Evolutionary conservation across 2,329 filamentous ascomycete genomes (phyloP), one percentile per base, ranked within the genome.

Genomic region (Aspergillus fijiensis): DNA sequence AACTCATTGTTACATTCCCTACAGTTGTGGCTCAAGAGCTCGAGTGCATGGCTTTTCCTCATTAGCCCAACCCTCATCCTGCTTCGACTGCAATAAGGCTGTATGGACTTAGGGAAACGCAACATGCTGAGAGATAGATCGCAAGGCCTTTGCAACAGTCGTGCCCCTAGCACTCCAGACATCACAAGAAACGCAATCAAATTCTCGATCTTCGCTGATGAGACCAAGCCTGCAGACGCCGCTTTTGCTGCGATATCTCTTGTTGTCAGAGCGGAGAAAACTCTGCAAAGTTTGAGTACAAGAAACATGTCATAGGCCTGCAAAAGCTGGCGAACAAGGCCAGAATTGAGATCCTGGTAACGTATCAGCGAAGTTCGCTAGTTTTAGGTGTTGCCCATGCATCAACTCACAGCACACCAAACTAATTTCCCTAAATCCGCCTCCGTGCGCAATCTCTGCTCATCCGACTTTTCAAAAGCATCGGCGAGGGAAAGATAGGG

Each of bases 271-370:
- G 86, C 85, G 33, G 84, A 82, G 70, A 94, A 97, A 3, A 91
- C 87, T 55, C 85, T 84, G 49, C 88, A 87, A 27, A 98, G 81
- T 60, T 87, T 87, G 35, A 89, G 80, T 59, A 98, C 85, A 61
- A 90, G 87, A 79, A 89, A 92, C 67, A 87, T 87, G 66, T 90
- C 87, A 71, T 93, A 91, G 10, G 89, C 87, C 21, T 84, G 79
- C 45, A 89, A 74, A 11, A 94, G 87, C 72, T 91, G 86, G 4
- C 80, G 77, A 12, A 96, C 81, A 14, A 98, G 83, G 3, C 87
- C 85, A 4, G 79, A 74, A 69, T 96, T 98, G 51, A 85, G 85
- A 67, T 98, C 92, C 66, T 84, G 59, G 57, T 66, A 19, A 29
- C 59, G 16, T 19, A 39, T 63, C 27, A 66, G 58, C 47, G 52